These are phyloP conservation scores for Colletotrichum camelliae DNA, from an alignment of 2,329 filamentous ascomycete species.

Conservation along the genomic window DNA sequence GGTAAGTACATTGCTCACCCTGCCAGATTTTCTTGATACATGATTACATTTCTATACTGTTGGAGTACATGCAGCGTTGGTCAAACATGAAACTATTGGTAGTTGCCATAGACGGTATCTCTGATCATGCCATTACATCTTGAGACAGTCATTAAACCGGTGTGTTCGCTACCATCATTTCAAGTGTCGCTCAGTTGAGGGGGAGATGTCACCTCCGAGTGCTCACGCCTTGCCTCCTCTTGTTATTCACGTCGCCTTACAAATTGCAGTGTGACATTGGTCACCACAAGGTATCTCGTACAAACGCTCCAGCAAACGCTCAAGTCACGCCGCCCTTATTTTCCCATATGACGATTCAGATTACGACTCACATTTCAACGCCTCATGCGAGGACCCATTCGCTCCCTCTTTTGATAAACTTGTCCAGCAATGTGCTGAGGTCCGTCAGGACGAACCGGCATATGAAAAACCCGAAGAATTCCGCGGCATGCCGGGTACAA, in stretches of 20 bases:
- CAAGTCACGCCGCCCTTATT: not conserved
- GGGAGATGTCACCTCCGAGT: not conserved
- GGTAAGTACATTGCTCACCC: not conserved
- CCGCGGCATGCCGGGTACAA: conserved; percentile 89
- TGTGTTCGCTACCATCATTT: not conserved
- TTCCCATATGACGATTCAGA: not conserved
- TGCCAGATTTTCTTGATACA: not conserved
- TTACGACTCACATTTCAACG: not conserved
- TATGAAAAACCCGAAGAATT: conserved; percentile 97
- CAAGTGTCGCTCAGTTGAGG: not conserved
- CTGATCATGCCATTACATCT: not conserved
- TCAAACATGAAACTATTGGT: not conserved
- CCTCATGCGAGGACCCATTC: conserved; percentile 78
- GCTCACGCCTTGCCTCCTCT: not conserved
- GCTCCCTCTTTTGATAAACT: conserved; percentile 94
- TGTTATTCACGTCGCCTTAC: not conserved
- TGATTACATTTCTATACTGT: not conserved
- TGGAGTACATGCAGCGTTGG: not conserved
- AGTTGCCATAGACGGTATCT: not conserved
- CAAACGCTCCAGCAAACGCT: not conserved
- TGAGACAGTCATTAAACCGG: not conserved
- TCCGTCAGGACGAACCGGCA: conserved; percentile 94
- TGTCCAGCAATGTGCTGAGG: conserved; percentile 85
- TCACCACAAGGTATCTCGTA: not conserved
- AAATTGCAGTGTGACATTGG: not conserved